Evolutionary conservation across 2,329 filamentous ascomycete species (phyloP).

Genomic region (Cladophialophora immunda): DNA sequence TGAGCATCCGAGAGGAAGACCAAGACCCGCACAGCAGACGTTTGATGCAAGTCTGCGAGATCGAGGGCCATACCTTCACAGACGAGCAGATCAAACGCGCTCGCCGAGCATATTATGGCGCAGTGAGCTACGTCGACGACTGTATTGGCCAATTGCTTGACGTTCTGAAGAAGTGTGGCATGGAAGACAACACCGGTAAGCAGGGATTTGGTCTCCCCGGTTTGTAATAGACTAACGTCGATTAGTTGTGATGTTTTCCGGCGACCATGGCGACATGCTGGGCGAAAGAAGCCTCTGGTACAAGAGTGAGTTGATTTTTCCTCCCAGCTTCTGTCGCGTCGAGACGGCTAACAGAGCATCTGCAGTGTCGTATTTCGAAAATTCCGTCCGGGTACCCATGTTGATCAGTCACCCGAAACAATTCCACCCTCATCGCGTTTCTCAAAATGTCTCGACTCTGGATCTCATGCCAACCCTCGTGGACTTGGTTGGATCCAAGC

Average conservation of each 20-base stretch:
- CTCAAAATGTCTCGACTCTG: constrained; percentile 86
- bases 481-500: constrained; percentile 77
- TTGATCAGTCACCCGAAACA: constrained; percentile 80
- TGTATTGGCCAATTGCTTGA: constrained; percentile 84
- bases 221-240: constrained; percentile 7
- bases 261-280: constrained; percentile 95
- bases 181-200: constrained; percentile 76
- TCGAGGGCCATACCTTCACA: constrained; percentile 83
- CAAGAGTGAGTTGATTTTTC: constrained; percentile 67
- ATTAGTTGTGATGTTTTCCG: constrained; percentile 77
- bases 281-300: constrained; percentile 92
- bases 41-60: constrained; percentile 83
- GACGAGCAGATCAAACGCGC: constrained; percentile 87
- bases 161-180: constrained; percentile 78
- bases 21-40: constrained; percentile 88
- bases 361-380: constrained; percentile 85
- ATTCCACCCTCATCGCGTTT: constrained; percentile 78
- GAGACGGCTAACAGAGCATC: background rate
- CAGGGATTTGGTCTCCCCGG: background rate
- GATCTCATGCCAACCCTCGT: constrained; percentile 90
- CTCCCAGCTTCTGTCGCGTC: background rate
- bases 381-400: constrained; percentile 86
- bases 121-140: constrained; percentile 92
- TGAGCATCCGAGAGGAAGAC: constrained; percentile 75
- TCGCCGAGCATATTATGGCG: constrained; percentile 88